A percentile compares a stretch with the other conserved stretches of the same genome.
These are phyloP conservation scores for Ciborinia camelliae DNA, from an alignment of 2,329 filamentous ascomycete species.

Conservation along the genomic window DNA sequence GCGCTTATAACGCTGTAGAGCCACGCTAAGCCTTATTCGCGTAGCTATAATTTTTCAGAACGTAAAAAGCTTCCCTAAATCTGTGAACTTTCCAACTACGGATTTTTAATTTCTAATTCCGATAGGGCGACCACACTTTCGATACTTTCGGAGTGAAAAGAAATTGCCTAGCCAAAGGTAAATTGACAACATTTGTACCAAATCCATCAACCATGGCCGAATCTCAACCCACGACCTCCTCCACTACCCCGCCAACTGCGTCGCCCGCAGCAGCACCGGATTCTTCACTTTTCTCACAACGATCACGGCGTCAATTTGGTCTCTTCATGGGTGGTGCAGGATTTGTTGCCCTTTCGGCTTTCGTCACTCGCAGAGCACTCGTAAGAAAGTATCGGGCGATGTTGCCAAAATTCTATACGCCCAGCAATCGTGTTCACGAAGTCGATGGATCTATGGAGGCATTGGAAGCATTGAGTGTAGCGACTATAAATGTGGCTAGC, in stretches of 20 bases:
- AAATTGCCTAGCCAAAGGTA: background rate
- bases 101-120: background rate
- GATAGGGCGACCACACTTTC: background rate
- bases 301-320: constrained; percentile 55
- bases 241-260: constrained; percentile 15
- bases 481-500: constrained; percentile 79
- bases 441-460: constrained; percentile 70
- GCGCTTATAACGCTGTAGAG: background rate
- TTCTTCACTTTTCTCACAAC: constrained; percentile 34
- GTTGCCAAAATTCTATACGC: constrained; percentile 69
- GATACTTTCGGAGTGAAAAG: background rate
- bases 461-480: constrained; percentile 76
- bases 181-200: constrained; percentile 14
- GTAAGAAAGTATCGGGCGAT: constrained; percentile 57
- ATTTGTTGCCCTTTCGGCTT: constrained; percentile 69
- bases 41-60: constrained; percentile 5
- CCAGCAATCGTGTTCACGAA: constrained; percentile 52
- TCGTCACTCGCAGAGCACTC: constrained; percentile 70
- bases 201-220: constrained; percentile 11
- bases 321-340: constrained; percentile 71
- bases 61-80: background rate
- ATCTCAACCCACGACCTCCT: constrained; percentile 18
- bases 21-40: constrained; percentile 8
- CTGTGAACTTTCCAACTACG: background rate
- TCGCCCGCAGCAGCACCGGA: constrained; percentile 21